Percentiles rank a stretch among this genome's conserved stretches.
phyloP scores from a whole-genome alignment of 1,284 basidiomycete species.

The Puccinia novopanici region DNA sequence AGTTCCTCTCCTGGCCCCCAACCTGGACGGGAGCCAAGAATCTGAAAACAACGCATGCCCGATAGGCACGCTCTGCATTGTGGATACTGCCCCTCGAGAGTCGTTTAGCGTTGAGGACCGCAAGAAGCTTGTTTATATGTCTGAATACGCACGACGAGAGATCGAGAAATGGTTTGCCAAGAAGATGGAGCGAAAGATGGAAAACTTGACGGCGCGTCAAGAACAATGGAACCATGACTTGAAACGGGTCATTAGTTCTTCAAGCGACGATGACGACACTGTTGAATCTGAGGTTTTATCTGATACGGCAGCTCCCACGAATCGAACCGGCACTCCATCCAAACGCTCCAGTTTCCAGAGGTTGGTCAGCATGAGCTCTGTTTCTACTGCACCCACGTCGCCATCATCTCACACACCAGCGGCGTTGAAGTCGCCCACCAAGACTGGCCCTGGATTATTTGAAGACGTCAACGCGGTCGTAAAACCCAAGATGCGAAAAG shows the following conservation, averaged over 20 bases:
- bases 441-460: constrained; percentile 33
- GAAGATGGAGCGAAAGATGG: constrained; percentile 39
- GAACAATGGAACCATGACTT: constrained; percentile 24
- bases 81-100: constrained; percentile 55
- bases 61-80: constrained; percentile 56
- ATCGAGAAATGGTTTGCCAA: constrained; percentile 53
- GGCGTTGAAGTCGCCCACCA: not conserved
- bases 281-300: constrained; percentile 23
- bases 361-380: not conserved
- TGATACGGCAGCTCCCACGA: not conserved
- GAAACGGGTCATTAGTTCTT: not conserved
- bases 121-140: constrained; percentile 53
- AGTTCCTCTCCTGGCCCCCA: constrained; percentile 51
- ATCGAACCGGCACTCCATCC: not conserved
- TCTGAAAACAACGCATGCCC: constrained; percentile 51
- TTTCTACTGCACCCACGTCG: constrained; percentile 29
- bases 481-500: constrained; percentile 54
- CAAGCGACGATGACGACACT: too few relatives aligned
- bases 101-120: constrained; percentile 54
- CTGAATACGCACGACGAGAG: constrained; percentile 52
- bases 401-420: not conserved
- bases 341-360: not conserved
- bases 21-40: constrained; percentile 45
- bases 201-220: constrained; percentile 10
- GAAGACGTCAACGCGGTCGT: constrained; percentile 20